Evolutionary conservation across 2,329 filamentous ascomycete species (phyloP).

Genomic region (Hansfordia pulvinata): DNA sequence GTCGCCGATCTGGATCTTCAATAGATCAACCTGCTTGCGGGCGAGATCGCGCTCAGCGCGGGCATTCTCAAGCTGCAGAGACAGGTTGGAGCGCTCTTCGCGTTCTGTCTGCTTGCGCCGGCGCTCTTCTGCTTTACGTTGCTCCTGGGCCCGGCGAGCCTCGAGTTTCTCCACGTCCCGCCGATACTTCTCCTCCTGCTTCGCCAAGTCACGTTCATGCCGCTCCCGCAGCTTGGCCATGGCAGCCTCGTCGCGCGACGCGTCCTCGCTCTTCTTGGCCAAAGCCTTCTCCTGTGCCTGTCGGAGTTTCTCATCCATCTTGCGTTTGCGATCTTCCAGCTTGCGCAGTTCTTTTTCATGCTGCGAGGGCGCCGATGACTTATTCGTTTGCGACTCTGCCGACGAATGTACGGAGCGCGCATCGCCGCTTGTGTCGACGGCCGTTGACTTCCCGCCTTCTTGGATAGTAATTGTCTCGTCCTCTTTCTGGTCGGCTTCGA

Average conservation of each 20-base stretch:
- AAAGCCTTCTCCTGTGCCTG: conserved; percentile 12
- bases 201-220: conserved; percentile 48
- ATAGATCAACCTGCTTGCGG: conserved; percentile 35
- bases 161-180: conserved; percentile 52
- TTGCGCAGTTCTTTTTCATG: conserved; percentile 53
- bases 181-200: conserved; percentile 53
- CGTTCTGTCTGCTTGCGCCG: conserved; percentile 36
- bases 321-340: conserved; percentile 39
- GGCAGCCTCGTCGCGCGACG: conserved; percentile 20
- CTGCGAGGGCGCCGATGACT: conserved; percentile 15
- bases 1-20: conserved; percentile 40
- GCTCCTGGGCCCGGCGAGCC: conserved; percentile 47
- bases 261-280: conserved; percentile 30
- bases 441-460: conserved; percentile 8
- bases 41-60: conserved; percentile 38
- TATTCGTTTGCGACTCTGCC: conserved; percentile 20
- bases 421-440: conserved; percentile 8
- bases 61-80: conserved; percentile 37
- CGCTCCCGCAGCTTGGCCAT: conserved; percentile 47
- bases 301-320: conserved; percentile 24
- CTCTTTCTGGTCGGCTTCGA: conserved; percentile 32
- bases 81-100: conserved; percentile 34
- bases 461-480: conserved; percentile 9
- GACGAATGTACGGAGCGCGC: conserved; percentile 22
- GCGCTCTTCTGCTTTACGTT: conserved; percentile 41